phyloP scores from a whole-genome alignment of 73 alveolate species.

The Symbiodinium natans region DNA sequence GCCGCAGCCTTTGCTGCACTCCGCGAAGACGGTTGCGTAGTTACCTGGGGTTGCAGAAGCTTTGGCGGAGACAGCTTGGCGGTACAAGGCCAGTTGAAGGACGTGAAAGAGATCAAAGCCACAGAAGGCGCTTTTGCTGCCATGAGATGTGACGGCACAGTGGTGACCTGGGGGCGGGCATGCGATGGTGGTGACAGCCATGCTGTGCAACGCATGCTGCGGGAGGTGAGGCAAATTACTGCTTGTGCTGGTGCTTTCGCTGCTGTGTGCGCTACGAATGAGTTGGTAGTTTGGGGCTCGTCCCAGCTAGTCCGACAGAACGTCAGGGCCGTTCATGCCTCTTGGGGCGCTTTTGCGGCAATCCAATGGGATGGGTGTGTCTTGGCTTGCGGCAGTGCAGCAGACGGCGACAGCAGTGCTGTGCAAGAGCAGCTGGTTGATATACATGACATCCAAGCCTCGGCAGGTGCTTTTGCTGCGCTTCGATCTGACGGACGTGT shows the following conservation, averaged over 20 bases:
- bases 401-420: not conserved
- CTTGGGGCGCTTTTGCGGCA: not conserved
- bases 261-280: not conserved
- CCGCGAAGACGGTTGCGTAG: not conserved
- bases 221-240: not conserved
- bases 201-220: not conserved
- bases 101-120: not conserved
- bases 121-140: not conserved
- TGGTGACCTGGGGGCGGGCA: not conserved
- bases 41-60: constrained; percentile 4
- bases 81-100: not conserved
- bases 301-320: not conserved
- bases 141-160: not conserved
- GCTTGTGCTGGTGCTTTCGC: constrained; percentile 1
- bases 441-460: not conserved
- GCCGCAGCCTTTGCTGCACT: constrained; percentile 1
- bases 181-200: not conserved
- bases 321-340: not conserved
- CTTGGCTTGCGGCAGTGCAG: not conserved
- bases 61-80: not conserved
- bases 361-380: not conserved
- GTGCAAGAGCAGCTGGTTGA: not conserved
- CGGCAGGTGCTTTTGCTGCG: not conserved
- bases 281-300: constrained; percentile 5
- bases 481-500: not conserved